Evolutionary conservation across 2,329 filamentous ascomycete genomes (phyloP).

Genomic region (Curvularia spicifera): DNA sequence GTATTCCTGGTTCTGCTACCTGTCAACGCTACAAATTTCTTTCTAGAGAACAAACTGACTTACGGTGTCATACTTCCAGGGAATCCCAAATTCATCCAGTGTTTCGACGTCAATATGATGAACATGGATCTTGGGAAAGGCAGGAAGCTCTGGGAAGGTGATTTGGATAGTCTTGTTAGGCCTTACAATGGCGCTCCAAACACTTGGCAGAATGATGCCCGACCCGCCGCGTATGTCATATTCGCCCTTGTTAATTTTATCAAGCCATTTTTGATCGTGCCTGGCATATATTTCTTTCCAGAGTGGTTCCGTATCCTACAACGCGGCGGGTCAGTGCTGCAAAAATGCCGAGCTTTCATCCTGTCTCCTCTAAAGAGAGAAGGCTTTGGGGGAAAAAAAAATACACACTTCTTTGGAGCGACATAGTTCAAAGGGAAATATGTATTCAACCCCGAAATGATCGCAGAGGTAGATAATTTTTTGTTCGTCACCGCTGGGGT

Average conservation of each 20-base stretch:
- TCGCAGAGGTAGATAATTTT: not conserved
- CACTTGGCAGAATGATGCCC: conserved; percentile 26
- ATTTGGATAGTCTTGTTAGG: conserved; percentile 17
- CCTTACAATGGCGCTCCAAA: conserved; percentile 27
- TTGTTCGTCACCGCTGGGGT: not conserved
- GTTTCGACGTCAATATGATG: too few species aligned
- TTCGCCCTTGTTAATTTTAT: conserved; percentile 17
- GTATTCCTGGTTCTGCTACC: too few species aligned
- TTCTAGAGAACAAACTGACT: too few species aligned
- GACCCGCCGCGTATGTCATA: conserved; percentile 23
- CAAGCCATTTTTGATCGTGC: not conserved
- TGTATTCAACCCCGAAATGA: not conserved
- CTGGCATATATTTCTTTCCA: conserved; percentile 24
- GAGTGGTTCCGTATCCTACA: conserved; percentile 19
- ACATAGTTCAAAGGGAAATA: not conserved
- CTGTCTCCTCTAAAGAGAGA: not conserved
- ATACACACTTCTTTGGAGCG: not conserved
- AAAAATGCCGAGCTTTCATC: not conserved
- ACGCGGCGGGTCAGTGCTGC: not conserved
- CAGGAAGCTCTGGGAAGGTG: not conserved
- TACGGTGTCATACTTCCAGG: too few species aligned
- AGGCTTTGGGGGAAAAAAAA: not conserved
- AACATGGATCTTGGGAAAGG: too few species aligned
- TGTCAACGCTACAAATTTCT: too few species aligned
- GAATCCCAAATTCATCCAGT: too few species aligned